Percentiles rank a stretch among this genome's conserved stretches.
Conservation (phyloP, 169 alveolate species). For the Plasmodium adleri region DNA sequence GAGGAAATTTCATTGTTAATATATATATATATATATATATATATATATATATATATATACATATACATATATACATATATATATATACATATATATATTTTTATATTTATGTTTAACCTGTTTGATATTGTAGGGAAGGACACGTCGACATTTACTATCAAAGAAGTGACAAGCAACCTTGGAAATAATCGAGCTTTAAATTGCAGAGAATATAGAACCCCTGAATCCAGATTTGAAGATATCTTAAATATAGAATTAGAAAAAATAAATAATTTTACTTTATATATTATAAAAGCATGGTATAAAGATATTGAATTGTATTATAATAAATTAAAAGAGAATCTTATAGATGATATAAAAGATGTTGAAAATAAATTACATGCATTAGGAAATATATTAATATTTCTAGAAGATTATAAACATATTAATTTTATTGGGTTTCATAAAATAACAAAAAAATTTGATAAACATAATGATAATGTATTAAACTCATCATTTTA, state of each 20-base stretch:
- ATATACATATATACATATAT: too few relatives aligned
- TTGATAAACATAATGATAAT: constrained; percentile 82
- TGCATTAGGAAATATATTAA: constrained; percentile 72
- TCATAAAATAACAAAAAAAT: constrained; percentile 86
- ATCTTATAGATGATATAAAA: neutral
- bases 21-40: too few relatives aligned
- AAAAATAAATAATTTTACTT: constrained; percentile 81
- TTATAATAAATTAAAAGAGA: constrained; percentile 6
- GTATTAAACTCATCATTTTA: constrained; percentile 81
- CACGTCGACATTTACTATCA: constrained; percentile 81
- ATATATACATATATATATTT: too few relatives aligned
- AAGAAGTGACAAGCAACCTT: constrained; percentile 82
- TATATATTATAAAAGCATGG: constrained; percentile 25
- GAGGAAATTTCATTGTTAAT: too few relatives aligned
- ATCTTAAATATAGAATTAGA: constrained; percentile 83
- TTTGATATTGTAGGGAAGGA: constrained; percentile 69
- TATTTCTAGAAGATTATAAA: constrained; percentile 80
- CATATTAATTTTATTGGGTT: constrained; percentile 84
- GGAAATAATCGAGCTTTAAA: constrained; percentile 82
- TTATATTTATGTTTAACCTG: too few relatives aligned
- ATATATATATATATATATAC: too few relatives aligned
- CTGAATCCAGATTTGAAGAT: constrained; percentile 86
- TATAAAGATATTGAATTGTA: neutral
- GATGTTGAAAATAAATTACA: constrained; percentile 55
- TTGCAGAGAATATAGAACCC: constrained; percentile 83